Conservation (phyloP, 495 filamentous ascomycete species). For the Aeminium ludgeri region DNA sequence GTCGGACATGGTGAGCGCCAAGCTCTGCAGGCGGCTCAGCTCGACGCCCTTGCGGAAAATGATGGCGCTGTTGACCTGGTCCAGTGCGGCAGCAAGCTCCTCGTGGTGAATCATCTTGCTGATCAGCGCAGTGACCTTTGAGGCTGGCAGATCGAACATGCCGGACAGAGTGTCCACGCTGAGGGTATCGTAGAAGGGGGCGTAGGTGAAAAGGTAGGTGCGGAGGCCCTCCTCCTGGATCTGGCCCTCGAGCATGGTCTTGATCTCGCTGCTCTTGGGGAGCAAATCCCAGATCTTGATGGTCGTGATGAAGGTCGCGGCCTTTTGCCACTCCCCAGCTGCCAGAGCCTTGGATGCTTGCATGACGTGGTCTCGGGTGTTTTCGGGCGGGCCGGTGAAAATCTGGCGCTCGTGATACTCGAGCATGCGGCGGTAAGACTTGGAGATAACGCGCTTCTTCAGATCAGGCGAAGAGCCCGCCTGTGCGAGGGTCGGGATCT, state of each 20-base stretch:
- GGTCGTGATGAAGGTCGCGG: constrained; percentile 73
- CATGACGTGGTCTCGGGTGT: constrained; percentile 97
- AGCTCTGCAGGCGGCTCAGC: constrained; percentile 83
- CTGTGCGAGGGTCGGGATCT: constrained; percentile 92
- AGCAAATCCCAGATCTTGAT: constrained; percentile 99
- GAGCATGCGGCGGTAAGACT: constrained; percentile 96
- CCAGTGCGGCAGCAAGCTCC: constrained; percentile 84
- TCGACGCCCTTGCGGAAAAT: constrained; percentile 99
- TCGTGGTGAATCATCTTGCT: constrained; percentile 99
- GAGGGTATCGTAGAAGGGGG: constrained; percentile 96
- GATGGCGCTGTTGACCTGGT: constrained; percentile 93
- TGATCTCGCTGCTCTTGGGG: constrained; percentile 74
- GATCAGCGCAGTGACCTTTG: constrained; percentile 85
- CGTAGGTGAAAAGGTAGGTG: constrained; percentile 99
- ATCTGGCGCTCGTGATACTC: constrained; percentile 99
- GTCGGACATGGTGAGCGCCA: constrained; percentile 84
- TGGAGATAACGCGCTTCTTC: constrained; percentile 96
- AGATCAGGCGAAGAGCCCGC: constrained; percentile 90
- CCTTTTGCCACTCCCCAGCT: constrained; percentile 95
- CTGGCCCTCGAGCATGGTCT: constrained; percentile 89
- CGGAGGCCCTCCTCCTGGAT: constrained; percentile 96
- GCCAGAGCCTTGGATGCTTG: constrained; percentile 93
- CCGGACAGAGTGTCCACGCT: constrained; percentile 63
- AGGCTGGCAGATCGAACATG: constrained; percentile 88
- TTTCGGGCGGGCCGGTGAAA: constrained; percentile 95